Evolutionary conservation across 345 rosid genomes (phyloP).

Genomic region (Euclidium syriacum): DNA sequence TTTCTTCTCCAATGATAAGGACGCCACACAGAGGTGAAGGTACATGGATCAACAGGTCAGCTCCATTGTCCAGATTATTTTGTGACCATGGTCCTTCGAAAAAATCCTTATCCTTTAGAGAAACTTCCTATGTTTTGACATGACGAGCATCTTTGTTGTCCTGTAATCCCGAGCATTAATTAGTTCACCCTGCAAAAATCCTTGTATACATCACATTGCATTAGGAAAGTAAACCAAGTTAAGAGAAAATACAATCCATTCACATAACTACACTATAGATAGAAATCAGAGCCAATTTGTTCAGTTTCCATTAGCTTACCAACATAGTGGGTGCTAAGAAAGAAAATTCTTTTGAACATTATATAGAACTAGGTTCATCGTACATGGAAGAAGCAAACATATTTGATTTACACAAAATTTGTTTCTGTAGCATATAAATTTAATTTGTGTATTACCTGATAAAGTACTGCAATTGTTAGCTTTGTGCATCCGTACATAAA

Average conservation of each 20-base stretch:
- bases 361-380: constrained; percentile 5
- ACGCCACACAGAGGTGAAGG: constrained; percentile 98
- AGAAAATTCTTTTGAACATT: neutral
- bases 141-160: constrained; percentile 99
- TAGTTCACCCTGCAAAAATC: constrained; percentile 2
- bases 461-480: constrained; percentile 95
- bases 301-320: neutral
- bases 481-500: constrained; percentile 89
- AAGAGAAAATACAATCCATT: neutral
- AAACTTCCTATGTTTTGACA: constrained; percentile 93
- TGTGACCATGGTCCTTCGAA: constrained; percentile 96
- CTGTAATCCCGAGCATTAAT: constrained; percentile 35
- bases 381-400: neutral
- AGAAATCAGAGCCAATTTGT: neutral
- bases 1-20: constrained; percentile 94
- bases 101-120: constrained; percentile 92
- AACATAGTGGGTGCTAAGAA: neutral
- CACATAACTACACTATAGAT: neutral
- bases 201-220: neutral
- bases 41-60: constrained; percentile 86
- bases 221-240: neutral
- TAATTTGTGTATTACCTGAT: constrained; percentile 50
- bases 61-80: constrained; percentile 93
- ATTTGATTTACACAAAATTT: neutral
- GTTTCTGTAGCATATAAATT: neutral